A percentile compares a stretch with the other conserved stretches of the same genome.
Conservation (phyloP, 2,329 filamentous ascomycete species). For the Anthostomella pinea region DNA sequence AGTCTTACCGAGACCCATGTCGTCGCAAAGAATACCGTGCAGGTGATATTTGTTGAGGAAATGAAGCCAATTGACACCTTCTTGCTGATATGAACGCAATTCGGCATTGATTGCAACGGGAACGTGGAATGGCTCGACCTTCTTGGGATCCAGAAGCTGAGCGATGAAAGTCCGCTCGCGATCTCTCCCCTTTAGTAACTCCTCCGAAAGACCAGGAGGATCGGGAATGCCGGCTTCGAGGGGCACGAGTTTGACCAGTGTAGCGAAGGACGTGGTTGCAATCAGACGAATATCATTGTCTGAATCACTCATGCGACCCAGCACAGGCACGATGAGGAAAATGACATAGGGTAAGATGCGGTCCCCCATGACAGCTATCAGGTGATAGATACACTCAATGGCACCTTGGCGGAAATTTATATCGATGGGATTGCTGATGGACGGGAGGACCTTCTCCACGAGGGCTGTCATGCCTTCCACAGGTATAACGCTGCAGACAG, state of each 20-base stretch:
- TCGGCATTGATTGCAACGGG: slow-evolving; percentile 97
- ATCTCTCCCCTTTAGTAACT: slow-evolving; percentile 85
- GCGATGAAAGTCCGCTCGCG: slow-evolving; percentile 94
- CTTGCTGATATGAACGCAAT: slow-evolving; percentile 94
- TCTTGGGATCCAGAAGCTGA: slow-evolving; percentile 94
- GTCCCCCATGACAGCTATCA: slow-evolving; percentile 98
- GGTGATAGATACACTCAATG: slow-evolving; percentile 91
- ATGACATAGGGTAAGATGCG: slow-evolving; percentile 95
- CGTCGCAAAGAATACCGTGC: slow-evolving; percentile 96
- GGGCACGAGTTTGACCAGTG: slow-evolving; percentile 92
- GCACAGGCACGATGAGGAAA: slow-evolving; percentile 94
- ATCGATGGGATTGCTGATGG: slow-evolving; percentile 87
- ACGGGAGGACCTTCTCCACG: slow-evolving; percentile 87
- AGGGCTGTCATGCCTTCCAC: slow-evolving; percentile 94
- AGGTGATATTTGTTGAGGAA: slow-evolving; percentile 98
- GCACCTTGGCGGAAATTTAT: slow-evolving; percentile 87
- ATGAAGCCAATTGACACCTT: slow-evolving; percentile 97
- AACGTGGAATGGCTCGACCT: slow-evolving; percentile 90
- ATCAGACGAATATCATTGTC: slow-evolving; percentile 93
- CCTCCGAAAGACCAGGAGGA: slow-evolving; percentile 85
- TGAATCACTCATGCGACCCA: slow-evolving; percentile 97
- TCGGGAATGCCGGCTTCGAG: slow-evolving; percentile 97
- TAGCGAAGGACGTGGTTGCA: slow-evolving; percentile 95
- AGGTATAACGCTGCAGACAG: slow-evolving; percentile 93
- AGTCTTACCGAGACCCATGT: slow-evolving; percentile 98